These are phyloP conservation scores for Chamaecyparis obtusa DNA, from an alignment of 75 land plant genomes.

Conservation along the genomic window DNA sequence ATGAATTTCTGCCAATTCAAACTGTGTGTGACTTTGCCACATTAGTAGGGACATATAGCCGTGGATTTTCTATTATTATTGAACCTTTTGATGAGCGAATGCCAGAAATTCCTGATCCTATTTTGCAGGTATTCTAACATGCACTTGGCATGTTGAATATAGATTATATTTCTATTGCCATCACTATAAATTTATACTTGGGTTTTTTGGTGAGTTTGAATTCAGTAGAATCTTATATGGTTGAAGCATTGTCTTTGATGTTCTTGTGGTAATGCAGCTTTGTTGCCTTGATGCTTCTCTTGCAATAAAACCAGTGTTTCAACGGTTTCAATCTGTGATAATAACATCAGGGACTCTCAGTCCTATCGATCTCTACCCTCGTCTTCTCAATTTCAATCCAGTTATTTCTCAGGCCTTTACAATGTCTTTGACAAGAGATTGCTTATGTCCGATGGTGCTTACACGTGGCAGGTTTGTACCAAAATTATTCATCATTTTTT, in stretches of 20 bases:
- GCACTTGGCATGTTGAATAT: not conserved
- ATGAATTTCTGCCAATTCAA: conserved; percentile 95
- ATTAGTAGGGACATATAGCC: conserved; percentile 87
- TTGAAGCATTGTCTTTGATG: conserved; percentile 10
- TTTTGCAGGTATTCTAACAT: conserved; percentile 65
- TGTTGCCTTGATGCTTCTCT: conserved; percentile 98
- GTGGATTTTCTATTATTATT: conserved; percentile 96
- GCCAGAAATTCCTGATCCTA: conserved; percentile 98
- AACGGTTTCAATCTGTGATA: conserved; percentile 93
- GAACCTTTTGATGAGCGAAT: conserved; percentile 99
- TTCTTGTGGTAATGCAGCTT: conserved; percentile 55
- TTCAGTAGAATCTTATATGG: not conserved
- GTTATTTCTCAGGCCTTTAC: conserved; percentile 88
- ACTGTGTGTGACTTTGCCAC: conserved; percentile 97
- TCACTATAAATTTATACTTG: not conserved
- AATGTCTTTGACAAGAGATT: conserved; percentile 97
- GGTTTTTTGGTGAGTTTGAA: not conserved
- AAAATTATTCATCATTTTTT: not conserved
- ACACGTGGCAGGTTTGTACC: conserved; percentile 90
- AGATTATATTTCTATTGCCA: conserved; percentile 7
- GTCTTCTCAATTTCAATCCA: conserved; percentile 95
- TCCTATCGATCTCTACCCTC: conserved; percentile 97
- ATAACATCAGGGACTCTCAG: conserved; percentile 98
- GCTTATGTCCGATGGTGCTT: conserved; percentile 98
- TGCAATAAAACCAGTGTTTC: conserved; percentile 98